Base-by-base conservation (phyloP, 1,284 basidiomycete genomes). In the Microbotryomycetes sp. region DNA sequence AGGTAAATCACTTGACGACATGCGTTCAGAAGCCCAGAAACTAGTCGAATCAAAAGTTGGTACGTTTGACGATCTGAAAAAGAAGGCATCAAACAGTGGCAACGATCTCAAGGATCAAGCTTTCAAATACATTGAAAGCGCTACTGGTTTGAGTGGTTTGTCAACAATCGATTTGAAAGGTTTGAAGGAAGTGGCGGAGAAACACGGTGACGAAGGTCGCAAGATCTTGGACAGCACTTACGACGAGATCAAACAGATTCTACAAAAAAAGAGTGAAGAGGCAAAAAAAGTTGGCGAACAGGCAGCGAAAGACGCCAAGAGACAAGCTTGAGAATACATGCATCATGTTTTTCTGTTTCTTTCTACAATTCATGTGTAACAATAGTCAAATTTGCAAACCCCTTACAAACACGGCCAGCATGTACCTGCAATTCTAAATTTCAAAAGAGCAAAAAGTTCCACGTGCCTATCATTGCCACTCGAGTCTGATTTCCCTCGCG, bases 191-290 rank as follows among this genome's bases (percentile, higher is more conserved):
- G 68, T 81, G 22, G 76, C 76, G 25, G 71, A 76, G 29, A 75
- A 76, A 56, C 79, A 81, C 59, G 75, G 77, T 16, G 76, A 78
- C 19, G 79, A 81, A 60, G 76, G 78, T 52, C 73, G 79, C 69
- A 73, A 74, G 56, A 77, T 81, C 57, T 68, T 80, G 29, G 54
- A 68, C 28, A 60, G 62, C 51, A 69, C 70, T 6, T 67, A 68
- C 55, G 66, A 67, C 5, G 70, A 72, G 31, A 63, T 72, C 60
- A 71, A 71, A 63, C 51, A 66, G n/a, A 42, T 71, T 52, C 64
- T 72, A 5, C 45, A 59, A 36, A 67, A 71, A 68, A 64, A 67
- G 60, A 59, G 55, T 1, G 63, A 68, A 48, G 62, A 71, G 61
- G 71, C 70, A 2, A 68, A 69, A 60, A 63, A 71, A 54, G 59